Evolutionary conservation across 2,329 filamentous ascomycete species (phyloP).

Genomic region (Colletotrichum sp.): DNA sequence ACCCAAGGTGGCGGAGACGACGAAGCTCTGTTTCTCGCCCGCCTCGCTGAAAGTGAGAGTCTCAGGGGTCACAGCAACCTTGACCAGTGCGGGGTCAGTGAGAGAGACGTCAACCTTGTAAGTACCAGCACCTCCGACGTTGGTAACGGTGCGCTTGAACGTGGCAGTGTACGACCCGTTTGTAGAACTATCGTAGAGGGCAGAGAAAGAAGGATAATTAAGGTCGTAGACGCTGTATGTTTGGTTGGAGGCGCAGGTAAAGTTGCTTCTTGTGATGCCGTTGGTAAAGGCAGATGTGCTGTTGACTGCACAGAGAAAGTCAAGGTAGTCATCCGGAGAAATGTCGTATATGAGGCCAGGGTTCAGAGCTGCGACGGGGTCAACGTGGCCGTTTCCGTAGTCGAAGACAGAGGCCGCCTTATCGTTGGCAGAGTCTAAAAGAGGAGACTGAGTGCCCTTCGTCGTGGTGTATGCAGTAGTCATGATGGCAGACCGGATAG

Average conservation of each 20-base stretch:
- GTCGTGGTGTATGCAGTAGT: slow-evolving; percentile 1
- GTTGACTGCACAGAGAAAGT: slow-evolving; percentile 27
- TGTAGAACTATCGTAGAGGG: neutral
- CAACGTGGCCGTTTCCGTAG: slow-evolving; percentile 18
- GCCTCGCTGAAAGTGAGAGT: neutral
- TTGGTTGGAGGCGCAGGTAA: neutral
- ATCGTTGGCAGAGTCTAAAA: neutral
- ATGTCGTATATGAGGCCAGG: slow-evolving; percentile 23
- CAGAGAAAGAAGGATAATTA: slow-evolving; percentile 21
- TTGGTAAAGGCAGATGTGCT: slow-evolving; percentile 12
- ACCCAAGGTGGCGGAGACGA: neutral
- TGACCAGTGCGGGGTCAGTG: neutral
- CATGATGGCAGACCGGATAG: slow-evolving; percentile 17
- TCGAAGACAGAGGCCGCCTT: neutral
- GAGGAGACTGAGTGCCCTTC: neutral
- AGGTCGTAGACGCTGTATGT: slow-evolving; percentile 12
- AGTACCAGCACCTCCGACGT: slow-evolving; percentile 6
- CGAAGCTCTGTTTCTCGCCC: neutral
- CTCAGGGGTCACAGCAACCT: neutral
- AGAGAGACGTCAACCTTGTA: slow-evolving; percentile 6
- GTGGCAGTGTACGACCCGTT: slow-evolving; percentile 7
- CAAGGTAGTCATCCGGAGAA: slow-evolving; percentile 25
- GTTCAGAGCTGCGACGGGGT: slow-evolving; percentile 27
- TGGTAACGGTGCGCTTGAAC: slow-evolving; percentile 15
- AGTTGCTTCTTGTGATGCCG: neutral